phyloP scores from a whole-genome alignment of 2,329 filamentous ascomycete genomes.

The Aquanectria penicillioides region DNA sequence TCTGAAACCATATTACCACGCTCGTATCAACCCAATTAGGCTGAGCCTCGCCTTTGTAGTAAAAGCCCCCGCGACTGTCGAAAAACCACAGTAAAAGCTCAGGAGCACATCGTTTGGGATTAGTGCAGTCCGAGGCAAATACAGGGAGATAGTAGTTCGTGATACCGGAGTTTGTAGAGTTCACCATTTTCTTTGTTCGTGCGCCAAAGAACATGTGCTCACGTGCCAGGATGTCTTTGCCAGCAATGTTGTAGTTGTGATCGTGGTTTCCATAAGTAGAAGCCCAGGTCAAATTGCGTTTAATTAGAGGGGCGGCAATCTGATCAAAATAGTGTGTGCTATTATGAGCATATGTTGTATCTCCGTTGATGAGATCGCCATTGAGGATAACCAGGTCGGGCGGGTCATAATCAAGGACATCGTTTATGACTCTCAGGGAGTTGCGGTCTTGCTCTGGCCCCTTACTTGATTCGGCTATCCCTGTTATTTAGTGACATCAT shows the following conservation, averaged over 20 bases:
- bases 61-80: slow-evolving; percentile 68
- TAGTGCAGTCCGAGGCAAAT: slow-evolving; percentile 45
- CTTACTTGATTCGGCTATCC: slow-evolving; percentile 23
- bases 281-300: slow-evolving; percentile 66
- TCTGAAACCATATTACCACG: slow-evolving; percentile 57
- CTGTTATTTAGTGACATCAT: not conserved
- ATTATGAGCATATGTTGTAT: slow-evolving; percentile 65
- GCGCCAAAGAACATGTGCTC: slow-evolving; percentile 37
- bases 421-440: slow-evolving; percentile 47
- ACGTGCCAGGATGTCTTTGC: slow-evolving; percentile 32
- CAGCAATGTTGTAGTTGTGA: slow-evolving; percentile 58
- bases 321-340: slow-evolving; percentile 64
- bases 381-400: slow-evolving; percentile 73
- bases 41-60: slow-evolving; percentile 51
- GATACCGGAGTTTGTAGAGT: slow-evolving; percentile 39
- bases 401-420: slow-evolving; percentile 44
- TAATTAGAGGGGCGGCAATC: slow-evolving; percentile 65
- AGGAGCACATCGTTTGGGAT: slow-evolving; percentile 41
- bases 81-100: slow-evolving; percentile 74
- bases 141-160: slow-evolving; percentile 58
- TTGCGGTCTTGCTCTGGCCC: slow-evolving; percentile 51
- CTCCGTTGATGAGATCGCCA: slow-evolving; percentile 75
- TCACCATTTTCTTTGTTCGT: slow-evolving; percentile 38
- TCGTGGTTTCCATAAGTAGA: slow-evolving; percentile 78
- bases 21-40: slow-evolving; percentile 57